Evolutionary conservation across 1,284 basidiomycete species (phyloP), one percentile per base, ranked within the genome.

Genomic region (Taiwanofungus camphoratus): DNA sequence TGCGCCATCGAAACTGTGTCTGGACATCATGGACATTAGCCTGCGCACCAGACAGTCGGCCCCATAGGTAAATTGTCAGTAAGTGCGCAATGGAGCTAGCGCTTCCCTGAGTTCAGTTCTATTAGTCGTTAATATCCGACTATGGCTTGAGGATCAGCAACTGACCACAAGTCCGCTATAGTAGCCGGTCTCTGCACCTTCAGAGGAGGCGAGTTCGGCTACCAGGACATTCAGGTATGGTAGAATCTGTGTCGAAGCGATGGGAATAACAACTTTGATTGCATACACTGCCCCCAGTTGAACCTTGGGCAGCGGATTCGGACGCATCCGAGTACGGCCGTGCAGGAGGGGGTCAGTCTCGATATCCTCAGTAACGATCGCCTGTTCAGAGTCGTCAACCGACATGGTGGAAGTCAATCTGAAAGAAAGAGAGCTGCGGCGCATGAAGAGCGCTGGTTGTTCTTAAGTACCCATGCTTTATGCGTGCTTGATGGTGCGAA

Each of bases 151-250:
- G n/a, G n/a, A n/a, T 33, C 8, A 7, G 30, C 20, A 11, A 52
- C 56, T 46, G 20, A 59, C 57, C 38, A 60, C 53, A n/a, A 64
- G 49, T 0, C 63, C 63, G 41, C 58, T 59, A 45, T 65, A 65
- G 45, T 64, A 65, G 5, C 62, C 63, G 0, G 59, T 59, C 30
- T 56, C 53, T 22, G 61, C 51, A 3, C 55, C 55, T 18, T 55
- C 54, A 1, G 60, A 57, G 12, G 59, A 49, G 4, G 57, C 53
- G n/a, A 63, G 53, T 16, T 56, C 52, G 33, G 52, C 58, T 30
- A 66, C 56, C 57, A 66, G 56, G 30, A 60, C 55, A 51, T 68
- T 69, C 51, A 66, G 54, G 42, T 67, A 69, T 4, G 67, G 67
- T 31, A 64, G 47, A 4, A 56, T 32, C 44, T 63, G 61, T 1